Evolutionary conservation across 1,139 yeast species (phyloP).

Genomic region (Yamadazyma sp.): DNA sequence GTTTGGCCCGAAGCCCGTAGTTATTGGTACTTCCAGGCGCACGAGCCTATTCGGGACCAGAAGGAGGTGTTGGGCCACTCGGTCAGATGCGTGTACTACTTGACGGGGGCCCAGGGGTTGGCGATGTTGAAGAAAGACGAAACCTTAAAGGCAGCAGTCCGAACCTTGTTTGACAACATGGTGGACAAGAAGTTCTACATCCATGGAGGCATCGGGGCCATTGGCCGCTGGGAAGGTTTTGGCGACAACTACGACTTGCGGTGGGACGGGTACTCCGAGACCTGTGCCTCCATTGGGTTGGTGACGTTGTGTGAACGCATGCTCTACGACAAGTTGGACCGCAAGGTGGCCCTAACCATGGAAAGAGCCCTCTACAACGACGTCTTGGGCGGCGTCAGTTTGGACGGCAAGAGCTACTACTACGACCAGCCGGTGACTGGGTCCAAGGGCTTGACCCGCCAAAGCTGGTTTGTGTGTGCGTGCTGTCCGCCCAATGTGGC

Average conservation of each 20-base stretch:
- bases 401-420: slow-evolving; percentile 18
- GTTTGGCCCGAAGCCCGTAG: slow-evolving; percentile 19
- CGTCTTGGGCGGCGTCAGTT: slow-evolving; percentile 19
- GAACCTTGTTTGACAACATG: slow-evolving; percentile 19
- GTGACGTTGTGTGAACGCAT: slow-evolving; percentile 16
- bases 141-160: slow-evolving; percentile 14
- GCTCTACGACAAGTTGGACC: slow-evolving; percentile 12
- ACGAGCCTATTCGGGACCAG: slow-evolving; percentile 13
- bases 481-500: slow-evolving; percentile 26
- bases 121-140: slow-evolving; percentile 15
- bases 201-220: slow-evolving; percentile 24
- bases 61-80: slow-evolving; percentile 19
- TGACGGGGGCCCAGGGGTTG: slow-evolving; percentile 19
- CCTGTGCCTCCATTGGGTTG: slow-evolving; percentile 23
- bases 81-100: slow-evolving; percentile 17
- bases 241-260: slow-evolving; percentile 20
- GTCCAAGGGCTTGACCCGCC: slow-evolving; percentile 14
- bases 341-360: slow-evolving; percentile 15
- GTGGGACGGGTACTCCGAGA: slow-evolving; percentile 23
- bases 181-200: slow-evolving; percentile 21
- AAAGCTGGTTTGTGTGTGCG: slow-evolving; percentile 20
- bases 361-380: slow-evolving; percentile 20
- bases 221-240: slow-evolving; percentile 22
- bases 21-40: slow-evolving; percentile 22
- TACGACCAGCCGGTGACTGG: slow-evolving; percentile 19